Evolutionary conservation across 495 filamentous ascomycete species (phyloP).

Genomic region (Bacidia gigantensis): DNA sequence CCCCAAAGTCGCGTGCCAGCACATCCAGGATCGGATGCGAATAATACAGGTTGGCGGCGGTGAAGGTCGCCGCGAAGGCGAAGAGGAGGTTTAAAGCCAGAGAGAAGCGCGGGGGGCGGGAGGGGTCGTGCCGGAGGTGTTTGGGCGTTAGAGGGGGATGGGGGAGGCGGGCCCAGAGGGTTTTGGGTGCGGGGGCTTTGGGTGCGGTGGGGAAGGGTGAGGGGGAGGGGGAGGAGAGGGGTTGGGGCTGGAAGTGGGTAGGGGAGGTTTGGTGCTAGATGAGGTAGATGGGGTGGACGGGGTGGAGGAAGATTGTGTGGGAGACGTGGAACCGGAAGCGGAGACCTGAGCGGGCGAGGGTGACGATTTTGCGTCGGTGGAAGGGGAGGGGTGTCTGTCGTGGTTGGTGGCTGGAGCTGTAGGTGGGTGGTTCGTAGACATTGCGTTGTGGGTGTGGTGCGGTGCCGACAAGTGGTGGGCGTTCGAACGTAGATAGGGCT

Average conservation of each 20-base stretch:
- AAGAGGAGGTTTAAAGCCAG: slow-evolving; percentile 48
- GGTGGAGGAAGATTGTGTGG: background rate
- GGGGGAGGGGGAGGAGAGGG: background rate
- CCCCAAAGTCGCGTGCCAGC: slow-evolving; percentile 46
- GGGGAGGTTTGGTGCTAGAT: too few relatives aligned
- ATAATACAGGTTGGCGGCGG: slow-evolving; percentile 62
- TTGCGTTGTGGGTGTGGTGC: too few relatives aligned
- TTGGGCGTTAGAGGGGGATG: slow-evolving; percentile 27
- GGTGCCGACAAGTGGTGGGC: too few relatives aligned
- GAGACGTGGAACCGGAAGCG: background rate
- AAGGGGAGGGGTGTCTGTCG: background rate
- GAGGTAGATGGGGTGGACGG: background rate
- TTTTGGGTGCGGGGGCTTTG: background rate
- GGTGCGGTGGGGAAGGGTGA: background rate
- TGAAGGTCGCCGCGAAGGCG: slow-evolving; percentile 38
- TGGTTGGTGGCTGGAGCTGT: too few relatives aligned
- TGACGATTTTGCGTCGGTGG: too few relatives aligned
- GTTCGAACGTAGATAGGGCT: too few relatives aligned
- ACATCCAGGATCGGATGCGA: slow-evolving; percentile 54
- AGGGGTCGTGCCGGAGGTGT: slow-evolving; percentile 42
- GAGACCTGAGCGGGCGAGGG: too few relatives aligned
- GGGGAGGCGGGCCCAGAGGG: background rate
- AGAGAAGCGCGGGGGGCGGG: slow-evolving; percentile 42
- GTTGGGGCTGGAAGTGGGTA: too few relatives aligned
- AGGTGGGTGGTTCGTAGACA: background rate